phyloP scores from a whole-genome alignment of 2,329 filamentous ascomycete species.

The Clonostachys byssicola region DNA sequence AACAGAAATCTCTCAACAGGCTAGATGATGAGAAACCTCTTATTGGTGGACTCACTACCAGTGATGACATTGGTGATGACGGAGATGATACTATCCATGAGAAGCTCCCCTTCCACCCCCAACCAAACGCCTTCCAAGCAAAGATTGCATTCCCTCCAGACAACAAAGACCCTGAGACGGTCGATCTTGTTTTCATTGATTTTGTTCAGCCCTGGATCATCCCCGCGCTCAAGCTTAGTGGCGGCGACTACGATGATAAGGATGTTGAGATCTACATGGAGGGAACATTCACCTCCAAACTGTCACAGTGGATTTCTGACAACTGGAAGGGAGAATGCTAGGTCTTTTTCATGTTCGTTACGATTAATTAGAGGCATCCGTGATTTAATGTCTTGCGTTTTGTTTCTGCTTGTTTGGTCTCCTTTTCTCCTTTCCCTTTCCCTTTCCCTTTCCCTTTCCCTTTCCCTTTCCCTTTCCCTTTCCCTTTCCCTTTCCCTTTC shows the following conservation, averaged over 20 bases:
- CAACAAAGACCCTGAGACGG: conserved; percentile 55
- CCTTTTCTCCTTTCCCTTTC: no score
- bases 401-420: no score
- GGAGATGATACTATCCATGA: conserved; percentile 89
- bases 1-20: conserved; percentile 18
- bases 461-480: no score
- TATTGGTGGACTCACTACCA: conserved; percentile 77
- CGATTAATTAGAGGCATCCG: no score
- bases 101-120: conserved; percentile 66
- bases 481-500: no score
- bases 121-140: conserved; percentile 82
- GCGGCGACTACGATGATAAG: conserved; percentile 40
- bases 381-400: no score
- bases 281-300: conserved; percentile 48
- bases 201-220: conserved; percentile 84
- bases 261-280: conserved; percentile 49
- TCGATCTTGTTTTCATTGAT: conserved; percentile 88
- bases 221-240: conserved; percentile 62
- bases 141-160: conserved; percentile 56
- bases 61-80: conserved; percentile 75
- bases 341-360: not conserved
- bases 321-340: conserved; percentile 52
- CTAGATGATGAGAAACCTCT: conserved; percentile 29
- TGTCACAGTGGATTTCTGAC: conserved; percentile 53
- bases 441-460: no score